These are phyloP conservation scores for Globisporangium abappressorium DNA, from an alignment of 352 stramenopile genomes.

Conservation along the genomic window DNA sequence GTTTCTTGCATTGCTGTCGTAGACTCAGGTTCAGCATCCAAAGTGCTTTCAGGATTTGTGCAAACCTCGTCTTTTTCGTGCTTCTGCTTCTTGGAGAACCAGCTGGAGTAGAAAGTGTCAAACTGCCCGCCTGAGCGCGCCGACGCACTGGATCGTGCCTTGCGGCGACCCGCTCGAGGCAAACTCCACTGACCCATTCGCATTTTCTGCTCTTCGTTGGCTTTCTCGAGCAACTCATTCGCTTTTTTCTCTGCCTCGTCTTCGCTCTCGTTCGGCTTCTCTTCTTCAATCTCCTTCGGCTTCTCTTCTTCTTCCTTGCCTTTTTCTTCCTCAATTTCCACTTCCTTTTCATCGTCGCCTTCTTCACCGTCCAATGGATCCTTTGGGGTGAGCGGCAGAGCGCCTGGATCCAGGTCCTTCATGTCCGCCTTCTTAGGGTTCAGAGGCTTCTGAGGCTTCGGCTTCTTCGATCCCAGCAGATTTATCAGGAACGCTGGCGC, in stretches of 20 bases:
- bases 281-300: constrained; percentile 9
- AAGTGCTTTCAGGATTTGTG: background rate
- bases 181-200: constrained; percentile 74
- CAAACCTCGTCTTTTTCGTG: constrained; percentile 28
- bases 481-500: constrained; percentile 14
- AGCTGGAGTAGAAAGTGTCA: constrained; percentile 73
- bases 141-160: constrained; percentile 37
- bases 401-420: constrained; percentile 11
- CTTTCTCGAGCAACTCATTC: constrained; percentile 24
- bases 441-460: constrained; percentile 2
- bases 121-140: constrained; percentile 48
- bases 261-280: constrained; percentile 19
- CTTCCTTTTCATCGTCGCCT: constrained; percentile 46
- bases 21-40: background rate
- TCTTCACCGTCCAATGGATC: constrained; percentile 42
- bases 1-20: background rate
- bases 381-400: constrained; percentile 10
- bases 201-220: constrained; percentile 51
- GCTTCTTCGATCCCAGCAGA: constrained; percentile 14
- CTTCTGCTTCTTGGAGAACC: constrained; percentile 60
- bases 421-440: constrained; percentile 10
- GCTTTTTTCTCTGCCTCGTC: constrained; percentile 22
- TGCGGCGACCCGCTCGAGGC: constrained; percentile 43
- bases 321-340: background rate
- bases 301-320: constrained; percentile 19